Percentiles rank a stretch among this genome's conserved stretches.
phyloP scores from a whole-genome alignment of 495 filamentous ascomycete species.

The Umbilicaria muhlenbergii region DNA sequence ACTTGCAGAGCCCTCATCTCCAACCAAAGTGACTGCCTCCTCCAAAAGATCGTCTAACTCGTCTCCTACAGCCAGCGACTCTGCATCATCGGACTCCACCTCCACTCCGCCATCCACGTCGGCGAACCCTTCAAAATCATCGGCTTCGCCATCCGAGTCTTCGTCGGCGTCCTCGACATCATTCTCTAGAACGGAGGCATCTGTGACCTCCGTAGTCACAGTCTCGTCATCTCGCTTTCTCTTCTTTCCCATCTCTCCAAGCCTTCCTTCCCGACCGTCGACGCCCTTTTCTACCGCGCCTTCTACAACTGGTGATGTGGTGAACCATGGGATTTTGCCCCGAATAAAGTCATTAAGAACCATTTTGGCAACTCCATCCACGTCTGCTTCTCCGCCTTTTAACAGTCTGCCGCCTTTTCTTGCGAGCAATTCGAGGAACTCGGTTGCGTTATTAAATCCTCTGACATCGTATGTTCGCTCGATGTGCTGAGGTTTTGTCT shows the following conservation, averaged over 20 bases:
- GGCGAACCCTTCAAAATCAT: no score
- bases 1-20: not conserved
- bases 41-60: not conserved
- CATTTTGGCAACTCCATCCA: conserved; percentile 90
- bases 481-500: conserved; percentile 72
- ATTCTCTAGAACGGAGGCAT: not conserved
- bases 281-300: conserved; percentile 35
- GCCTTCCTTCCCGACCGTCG: conserved; percentile 39
- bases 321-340: conserved; percentile 94
- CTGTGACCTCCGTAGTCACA: conserved; percentile 15
- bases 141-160: conserved; percentile 11
- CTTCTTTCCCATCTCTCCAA: conserved; percentile 49
- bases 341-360: conserved; percentile 89
- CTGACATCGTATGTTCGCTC: conserved; percentile 85
- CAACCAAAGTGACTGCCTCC: not conserved
- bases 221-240: conserved; percentile 33
- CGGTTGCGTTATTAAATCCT: conserved; percentile 52
- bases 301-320: conserved; percentile 52
- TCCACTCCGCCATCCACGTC: no score
- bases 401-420: conserved; percentile 75
- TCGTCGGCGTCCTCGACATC: conserved; percentile 7
- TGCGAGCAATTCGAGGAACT: conserved; percentile 77
- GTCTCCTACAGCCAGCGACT: no score
- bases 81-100: no score
- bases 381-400: conserved; percentile 79